Evolutionary conservation across 2,329 filamentous ascomycete genomes (phyloP), one percentile per base, ranked within the genome.

Genomic region (Fusarium miscanthi): DNA sequence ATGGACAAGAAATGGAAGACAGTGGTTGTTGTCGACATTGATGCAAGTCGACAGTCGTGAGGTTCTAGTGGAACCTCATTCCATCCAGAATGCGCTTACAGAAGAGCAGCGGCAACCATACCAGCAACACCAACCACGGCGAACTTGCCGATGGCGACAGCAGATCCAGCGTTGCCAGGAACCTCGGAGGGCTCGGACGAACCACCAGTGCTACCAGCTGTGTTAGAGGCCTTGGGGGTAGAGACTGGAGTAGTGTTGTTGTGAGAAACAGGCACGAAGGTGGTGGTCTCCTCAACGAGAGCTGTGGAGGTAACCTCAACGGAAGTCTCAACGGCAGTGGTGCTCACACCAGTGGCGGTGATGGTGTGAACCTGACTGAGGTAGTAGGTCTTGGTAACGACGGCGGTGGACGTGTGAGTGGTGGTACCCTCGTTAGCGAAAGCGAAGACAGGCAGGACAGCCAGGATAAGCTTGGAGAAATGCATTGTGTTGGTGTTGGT

Each of bases 371-470:
- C 83, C 76, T 82, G 79, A 49, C 84, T 84, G 69, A 89, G 84
- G 49, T 85, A 88, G 78, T 87, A 77, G 53, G 86, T 88, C 78
- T 85, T 85, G 77, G 86, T 88, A 75, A 86, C 76, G 49, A 84
- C 85, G 61, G 83, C 82, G 43, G 87, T 90, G 31, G 83, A 83
- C 23, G 87, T 89, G 52, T 81, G 82, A 27, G 85, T 87, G 23
- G 85, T 83, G 46, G 84, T 83, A 25, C 59, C 71, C 58, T 70
- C 69, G 6, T 73, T 64, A 17, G 87, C 87, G 58, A 87, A 75
- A 66, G 87, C 88, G 77, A 89, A 78, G 59, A 88, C 82, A 75
- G 88, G 88, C 78, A 90, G 83, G 70, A 86, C 79, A 68, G 85
- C 84, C 67, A 87, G 79, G 76, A 86, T 64, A 67, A 89, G 75